phyloP scores from a whole-genome alignment of 345 rosid species.

The Eucalyptus paniculata region DNA sequence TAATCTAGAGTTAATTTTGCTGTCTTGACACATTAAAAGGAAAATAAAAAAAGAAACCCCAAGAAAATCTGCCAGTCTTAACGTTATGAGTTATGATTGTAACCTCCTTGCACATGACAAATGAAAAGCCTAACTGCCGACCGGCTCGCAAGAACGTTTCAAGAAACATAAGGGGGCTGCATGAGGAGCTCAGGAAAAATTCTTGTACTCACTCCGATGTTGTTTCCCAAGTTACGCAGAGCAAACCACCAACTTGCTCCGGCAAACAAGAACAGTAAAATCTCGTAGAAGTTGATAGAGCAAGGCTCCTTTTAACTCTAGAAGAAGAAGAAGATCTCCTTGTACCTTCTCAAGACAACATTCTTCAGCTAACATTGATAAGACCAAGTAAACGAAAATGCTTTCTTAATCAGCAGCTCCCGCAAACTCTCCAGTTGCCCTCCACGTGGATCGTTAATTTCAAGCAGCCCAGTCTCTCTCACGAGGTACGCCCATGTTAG shows the following conservation, averaged over 20 bases:
- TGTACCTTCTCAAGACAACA: background rate
- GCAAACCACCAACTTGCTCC: background rate
- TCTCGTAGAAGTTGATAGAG: background rate
- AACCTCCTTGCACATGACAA: background rate
- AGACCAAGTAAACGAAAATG: background rate
- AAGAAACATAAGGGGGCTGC: background rate
- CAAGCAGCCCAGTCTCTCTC: constrained; percentile 1
- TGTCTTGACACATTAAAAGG: background rate
- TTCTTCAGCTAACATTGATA: background rate
- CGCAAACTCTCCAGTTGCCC: background rate
- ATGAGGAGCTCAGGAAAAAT: background rate
- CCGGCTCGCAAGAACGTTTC: background rate
- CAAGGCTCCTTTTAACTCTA: background rate
- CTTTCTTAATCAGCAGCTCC: background rate
- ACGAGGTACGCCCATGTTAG: background rate
- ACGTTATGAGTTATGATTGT: background rate
- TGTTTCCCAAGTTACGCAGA: background rate
- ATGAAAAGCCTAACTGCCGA: background rate
- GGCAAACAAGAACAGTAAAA: background rate
- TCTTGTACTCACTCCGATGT: background rate
- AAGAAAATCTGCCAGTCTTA: background rate
- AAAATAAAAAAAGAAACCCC: background rate
- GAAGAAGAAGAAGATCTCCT: background rate
- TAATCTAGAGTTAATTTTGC: background rate
- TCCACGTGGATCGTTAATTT: constrained; percentile 25